phyloP scores from a whole-genome alignment of 129 eudicot genomes.

The Arctium lappa region DNA sequence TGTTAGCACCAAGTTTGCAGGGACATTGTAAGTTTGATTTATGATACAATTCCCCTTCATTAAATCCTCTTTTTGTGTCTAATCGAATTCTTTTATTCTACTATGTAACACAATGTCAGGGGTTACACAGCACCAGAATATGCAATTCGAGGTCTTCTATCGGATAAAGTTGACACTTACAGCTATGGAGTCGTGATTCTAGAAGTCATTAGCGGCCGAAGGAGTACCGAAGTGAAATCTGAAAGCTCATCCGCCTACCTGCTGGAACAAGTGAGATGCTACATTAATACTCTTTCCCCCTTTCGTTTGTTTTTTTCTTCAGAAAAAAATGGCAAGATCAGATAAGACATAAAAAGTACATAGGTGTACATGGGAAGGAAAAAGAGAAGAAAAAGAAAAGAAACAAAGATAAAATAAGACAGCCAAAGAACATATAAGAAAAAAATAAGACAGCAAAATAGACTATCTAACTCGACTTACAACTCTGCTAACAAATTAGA shows the following conservation, averaged over 20 bases:
- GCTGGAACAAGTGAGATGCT: conserved; percentile 46
- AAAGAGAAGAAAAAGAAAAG: not conserved
- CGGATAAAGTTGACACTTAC: conserved; percentile 75
- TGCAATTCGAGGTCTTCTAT: conserved; percentile 52
- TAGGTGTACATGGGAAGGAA: not conserved
- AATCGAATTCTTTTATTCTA: not conserved
- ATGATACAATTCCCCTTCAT: not conserved
- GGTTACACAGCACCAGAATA: conserved; percentile 82
- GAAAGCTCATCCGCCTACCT: conserved; percentile 44
- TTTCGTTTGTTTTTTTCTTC: not conserved
- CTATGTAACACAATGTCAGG: conserved; percentile 24
- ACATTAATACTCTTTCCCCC: not conserved
- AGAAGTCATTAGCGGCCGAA: conserved; percentile 59
- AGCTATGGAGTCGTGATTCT: conserved; percentile 69
- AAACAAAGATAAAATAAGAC: not conserved
- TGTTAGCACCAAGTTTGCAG: conserved; percentile 69
- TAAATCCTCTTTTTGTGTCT: not conserved
- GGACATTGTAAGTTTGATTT: conserved; percentile 54
- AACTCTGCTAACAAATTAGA: not conserved
- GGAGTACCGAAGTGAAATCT: conserved; percentile 39
- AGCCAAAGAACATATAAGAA: not conserved
- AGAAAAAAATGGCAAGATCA: not conserved
- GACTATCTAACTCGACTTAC: not conserved
- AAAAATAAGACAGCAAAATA: not conserved
- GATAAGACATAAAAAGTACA: not conserved